A percentile compares a stretch with the other conserved stretches of the same genome.
Conservation (phyloP, 2,329 filamentous ascomycete species). For the Herpotrichia juniperi region DNA sequence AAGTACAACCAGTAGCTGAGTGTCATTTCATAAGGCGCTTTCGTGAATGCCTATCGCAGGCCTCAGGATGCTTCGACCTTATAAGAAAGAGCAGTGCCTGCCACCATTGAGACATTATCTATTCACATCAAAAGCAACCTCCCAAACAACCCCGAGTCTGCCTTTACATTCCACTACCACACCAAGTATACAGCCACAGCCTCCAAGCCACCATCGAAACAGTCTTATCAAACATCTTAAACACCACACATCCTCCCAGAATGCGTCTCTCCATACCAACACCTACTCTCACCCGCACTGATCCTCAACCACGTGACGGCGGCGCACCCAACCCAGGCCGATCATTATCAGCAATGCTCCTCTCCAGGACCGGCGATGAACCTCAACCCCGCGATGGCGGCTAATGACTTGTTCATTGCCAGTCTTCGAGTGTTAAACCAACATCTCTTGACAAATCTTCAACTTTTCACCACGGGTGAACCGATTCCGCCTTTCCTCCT, state of each 20-base stretch:
- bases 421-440: not conserved
- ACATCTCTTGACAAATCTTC: too few relatives aligned
- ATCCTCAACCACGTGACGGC: constrained; percentile 39
- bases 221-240: constrained; percentile 10
- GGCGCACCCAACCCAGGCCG: constrained; percentile 35
- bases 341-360: constrained; percentile 1
- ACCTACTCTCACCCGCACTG: constrained; percentile 18
- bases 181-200: constrained; percentile 18
- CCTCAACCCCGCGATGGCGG: constrained; percentile 39
- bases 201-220: constrained; percentile 8
- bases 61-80: constrained; percentile 25
- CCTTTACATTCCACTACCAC: constrained; percentile 18
- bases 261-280: constrained; percentile 22
- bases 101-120: too few relatives aligned
- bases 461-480: not conserved
- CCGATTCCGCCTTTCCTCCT: not conserved
- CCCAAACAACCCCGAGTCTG: constrained; percentile 16
- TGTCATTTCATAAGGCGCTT: constrained; percentile 23
- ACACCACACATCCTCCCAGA: constrained; percentile 8
- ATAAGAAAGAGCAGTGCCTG: not conserved
- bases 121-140: not conserved
- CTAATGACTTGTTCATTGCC: constrained; percentile 18
- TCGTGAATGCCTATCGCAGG: constrained; percentile 28
- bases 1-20: constrained; percentile 32
- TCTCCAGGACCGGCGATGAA: constrained; percentile 10